phyloP scores from a whole-genome alignment of 805 yeast genomes.

The Candida namnaoensis region DNA sequence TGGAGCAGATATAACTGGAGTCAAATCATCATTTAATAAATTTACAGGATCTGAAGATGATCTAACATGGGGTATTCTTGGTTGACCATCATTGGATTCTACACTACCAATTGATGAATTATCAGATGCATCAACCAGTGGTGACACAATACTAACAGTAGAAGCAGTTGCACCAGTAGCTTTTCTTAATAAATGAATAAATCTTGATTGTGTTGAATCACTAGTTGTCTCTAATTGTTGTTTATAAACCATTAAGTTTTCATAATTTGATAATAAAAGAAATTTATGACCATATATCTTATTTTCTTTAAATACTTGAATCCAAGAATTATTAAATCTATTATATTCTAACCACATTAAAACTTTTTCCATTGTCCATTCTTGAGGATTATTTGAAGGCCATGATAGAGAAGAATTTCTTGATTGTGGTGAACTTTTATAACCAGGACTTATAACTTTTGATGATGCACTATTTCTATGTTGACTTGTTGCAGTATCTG shows the following conservation, averaged over 20 bases:
- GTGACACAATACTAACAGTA: slow-evolving; percentile 2
- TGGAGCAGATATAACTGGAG: too few species aligned
- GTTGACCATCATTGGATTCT: slow-evolving; percentile 11
- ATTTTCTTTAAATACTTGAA: slow-evolving; percentile 47
- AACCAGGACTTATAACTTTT: not conserved
- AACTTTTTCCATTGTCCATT: slow-evolving; percentile 71
- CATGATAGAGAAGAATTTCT: slow-evolving; percentile 26
- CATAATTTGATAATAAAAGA: slow-evolving; percentile 59
- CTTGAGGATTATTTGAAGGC: slow-evolving; percentile 44
- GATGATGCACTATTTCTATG: slow-evolving; percentile 1
- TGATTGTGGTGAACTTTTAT: slow-evolving; percentile 13
- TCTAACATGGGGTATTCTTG: slow-evolving; percentile 4
- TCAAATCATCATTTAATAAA: not conserved
- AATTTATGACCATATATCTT: slow-evolving; percentile 57
- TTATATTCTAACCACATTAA: slow-evolving; percentile 59
- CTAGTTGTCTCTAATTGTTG: slow-evolving; percentile 33
- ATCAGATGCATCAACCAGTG: slow-evolving; percentile 4
- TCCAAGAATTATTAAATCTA: slow-evolving; percentile 69
- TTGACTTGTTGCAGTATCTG: slow-evolving; percentile 2
- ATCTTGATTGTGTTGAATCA: slow-evolving; percentile 46
- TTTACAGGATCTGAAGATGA: slow-evolving; percentile 20
- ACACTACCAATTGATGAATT: slow-evolving; percentile 13
- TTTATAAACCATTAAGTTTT: slow-evolving; percentile 37
- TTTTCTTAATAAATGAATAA: slow-evolving; percentile 42
- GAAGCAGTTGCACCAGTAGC: slow-evolving; percentile 23